These are phyloP conservation scores for Zymoseptoria pseudotritici DNA, from an alignment of 2,329 filamentous ascomycete species.

Conservation along the genomic window DNA sequence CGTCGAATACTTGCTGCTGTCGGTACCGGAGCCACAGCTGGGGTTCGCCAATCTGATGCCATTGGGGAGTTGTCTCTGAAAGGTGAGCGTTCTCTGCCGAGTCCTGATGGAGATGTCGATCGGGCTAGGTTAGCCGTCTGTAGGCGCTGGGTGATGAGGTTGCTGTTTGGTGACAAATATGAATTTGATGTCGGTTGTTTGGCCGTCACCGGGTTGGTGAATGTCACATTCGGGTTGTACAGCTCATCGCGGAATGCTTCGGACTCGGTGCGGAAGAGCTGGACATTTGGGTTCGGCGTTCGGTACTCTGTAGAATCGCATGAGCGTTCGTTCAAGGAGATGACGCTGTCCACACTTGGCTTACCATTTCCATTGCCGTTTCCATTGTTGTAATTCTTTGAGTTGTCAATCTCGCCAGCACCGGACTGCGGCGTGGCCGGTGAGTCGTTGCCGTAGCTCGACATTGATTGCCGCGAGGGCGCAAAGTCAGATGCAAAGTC, in stretches of 20 bases:
- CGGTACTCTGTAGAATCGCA: constrained; percentile 39
- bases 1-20: constrained; percentile 55
- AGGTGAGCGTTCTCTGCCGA: constrained; percentile 65
- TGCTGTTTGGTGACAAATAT: constrained; percentile 46
- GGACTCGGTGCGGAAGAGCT: constrained; percentile 65
- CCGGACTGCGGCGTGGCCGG: constrained; percentile 51
- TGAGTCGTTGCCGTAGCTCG: constrained; percentile 53
- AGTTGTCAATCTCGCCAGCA: constrained; percentile 46
- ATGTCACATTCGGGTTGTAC: constrained; percentile 58
- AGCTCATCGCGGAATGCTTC: constrained; percentile 79
- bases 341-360: constrained; percentile 22
- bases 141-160: constrained; percentile 65
- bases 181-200: constrained; percentile 48
- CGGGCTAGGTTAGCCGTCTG: constrained; percentile 69
- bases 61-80: constrained; percentile 61
- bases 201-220: constrained; percentile 50
- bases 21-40: constrained; percentile 38
- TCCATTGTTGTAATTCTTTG: constrained; percentile 45
- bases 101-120: constrained; percentile 48
- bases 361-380: constrained; percentile 42
- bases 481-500: constrained; percentile 46
- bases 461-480: constrained; percentile 51
- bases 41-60: constrained; percentile 35
- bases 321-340: constrained; percentile 57
- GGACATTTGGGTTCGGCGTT: constrained; percentile 56